Conservation (phyloP, 768 basidiomycete species). For the Rhodotorula diobovata region DNA sequence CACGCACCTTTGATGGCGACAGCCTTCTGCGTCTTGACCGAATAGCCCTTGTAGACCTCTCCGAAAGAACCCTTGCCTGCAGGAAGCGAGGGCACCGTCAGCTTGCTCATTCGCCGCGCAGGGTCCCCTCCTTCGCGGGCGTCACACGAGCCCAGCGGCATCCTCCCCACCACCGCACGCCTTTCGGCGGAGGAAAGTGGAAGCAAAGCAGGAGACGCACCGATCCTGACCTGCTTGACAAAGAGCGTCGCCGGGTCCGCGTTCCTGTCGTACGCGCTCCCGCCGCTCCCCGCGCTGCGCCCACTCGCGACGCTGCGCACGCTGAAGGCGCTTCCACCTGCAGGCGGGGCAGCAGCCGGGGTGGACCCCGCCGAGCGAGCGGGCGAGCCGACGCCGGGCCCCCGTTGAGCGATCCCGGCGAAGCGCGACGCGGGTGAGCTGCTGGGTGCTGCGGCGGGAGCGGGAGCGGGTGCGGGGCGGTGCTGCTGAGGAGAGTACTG, state of each 20-base stretch:
- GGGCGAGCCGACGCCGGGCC: neutral
- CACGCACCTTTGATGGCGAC: constrained; percentile 79
- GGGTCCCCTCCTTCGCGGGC: neutral
- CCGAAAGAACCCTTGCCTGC: constrained; percentile 97
- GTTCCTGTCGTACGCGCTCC: constrained; percentile 22
- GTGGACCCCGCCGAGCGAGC: no score
- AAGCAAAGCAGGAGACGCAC: constrained; percentile 52
- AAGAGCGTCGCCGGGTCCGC: constrained; percentile 91
- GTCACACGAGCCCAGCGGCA: no score
- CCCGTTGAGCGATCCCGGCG: neutral
- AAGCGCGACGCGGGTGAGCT: neutral
- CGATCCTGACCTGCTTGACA: constrained; percentile 94
- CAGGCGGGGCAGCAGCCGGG: no score
- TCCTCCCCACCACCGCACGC: no score
- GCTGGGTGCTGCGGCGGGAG: neutral
- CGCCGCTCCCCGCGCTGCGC: neutral
- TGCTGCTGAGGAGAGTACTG: neutral
- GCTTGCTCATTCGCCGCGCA: neutral
- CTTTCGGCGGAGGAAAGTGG: no score
- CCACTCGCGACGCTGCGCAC: neutral
- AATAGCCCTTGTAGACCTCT: constrained; percentile 98
- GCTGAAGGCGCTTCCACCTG: neutral
- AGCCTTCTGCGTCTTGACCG: constrained; percentile 89
- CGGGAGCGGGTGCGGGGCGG: neutral
- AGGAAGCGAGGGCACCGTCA: neutral